Percentiles rank a stretch among this genome's conserved stretches.
phyloP scores from a whole-genome alignment of 148 eudicot genomes.

The Linanthus parryae region DNA sequence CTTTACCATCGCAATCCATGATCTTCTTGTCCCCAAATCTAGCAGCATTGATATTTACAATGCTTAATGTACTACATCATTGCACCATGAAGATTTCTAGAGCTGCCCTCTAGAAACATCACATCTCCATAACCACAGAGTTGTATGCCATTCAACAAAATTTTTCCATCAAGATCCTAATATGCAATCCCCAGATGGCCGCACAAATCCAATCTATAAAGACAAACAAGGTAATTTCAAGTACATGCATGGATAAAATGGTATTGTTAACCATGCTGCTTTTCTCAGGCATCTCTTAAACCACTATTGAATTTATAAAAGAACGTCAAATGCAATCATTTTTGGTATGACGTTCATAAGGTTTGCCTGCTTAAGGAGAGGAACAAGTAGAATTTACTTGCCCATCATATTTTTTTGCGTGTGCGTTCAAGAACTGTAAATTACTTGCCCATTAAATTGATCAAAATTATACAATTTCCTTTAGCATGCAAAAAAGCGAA shows the following conservation, averaged over 20 bases:
- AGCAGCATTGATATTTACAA: conserved; percentile 64
- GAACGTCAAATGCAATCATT: too few species aligned
- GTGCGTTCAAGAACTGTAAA: too few species aligned
- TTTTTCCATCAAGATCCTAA: conserved; percentile 77
- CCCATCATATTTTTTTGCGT: too few species aligned
- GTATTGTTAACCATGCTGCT: neutral
- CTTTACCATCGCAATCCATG: conserved; percentile 70
- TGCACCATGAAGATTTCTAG: conserved; percentile 28
- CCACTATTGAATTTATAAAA: too few species aligned
- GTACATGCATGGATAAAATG: conserved; percentile 14
- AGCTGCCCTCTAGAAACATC: conserved; percentile 42
- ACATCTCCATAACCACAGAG: conserved; percentile 33
- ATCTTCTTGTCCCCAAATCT: conserved; percentile 62
- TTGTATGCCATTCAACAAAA: conserved; percentile 49
- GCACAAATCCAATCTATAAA: conserved; percentile 79
- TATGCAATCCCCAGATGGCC: conserved; percentile 62
- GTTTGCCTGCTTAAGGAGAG: too few species aligned
- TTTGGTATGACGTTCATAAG: too few species aligned
- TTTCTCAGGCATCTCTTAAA: too few species aligned
- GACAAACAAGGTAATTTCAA: conserved; percentile 43
- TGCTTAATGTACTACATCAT: conserved; percentile 50
- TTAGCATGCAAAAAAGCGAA: too few species aligned
- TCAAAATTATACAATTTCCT: too few species aligned
- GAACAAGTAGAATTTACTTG: too few species aligned
- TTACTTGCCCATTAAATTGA: too few species aligned